Evolutionary conservation across 768 basidiomycete genomes (phyloP), one percentile per base, ranked within the genome.

Genomic region (Pisolithus orientalis): DNA sequence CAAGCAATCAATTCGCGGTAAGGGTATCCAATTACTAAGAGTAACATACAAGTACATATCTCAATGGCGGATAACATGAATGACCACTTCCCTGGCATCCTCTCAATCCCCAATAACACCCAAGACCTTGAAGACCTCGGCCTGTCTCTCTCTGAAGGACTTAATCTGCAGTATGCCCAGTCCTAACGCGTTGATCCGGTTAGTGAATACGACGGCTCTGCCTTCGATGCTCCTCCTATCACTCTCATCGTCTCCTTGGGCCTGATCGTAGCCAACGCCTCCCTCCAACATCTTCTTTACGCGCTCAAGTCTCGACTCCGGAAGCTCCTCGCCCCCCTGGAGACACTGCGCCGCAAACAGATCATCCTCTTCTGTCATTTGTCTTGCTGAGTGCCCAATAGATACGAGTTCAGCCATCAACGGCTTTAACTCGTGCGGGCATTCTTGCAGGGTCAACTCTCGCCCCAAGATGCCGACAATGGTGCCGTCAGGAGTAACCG

Each of bases 151-250:
- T 57, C 74, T 79, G 62, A 94, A 94, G 46, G 86, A 80, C 53
- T 73, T 75, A 50, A 94, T 67, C 61, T 72, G 75, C 45, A 84
- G 88, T 78, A 93, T 80, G 0, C 73, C 76, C 56, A 94, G 60
- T 55, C 85, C 84, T 11, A 93, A 74, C 21, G 75, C 78, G 65
- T 90, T 92, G 47, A 93, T 79, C 52, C 86, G 67, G 64, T 92
- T 93, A 27, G 85, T 78, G 63, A 94, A 85, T 42, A 80, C 72
- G 51, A 89, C 80, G 7, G 84, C 82, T 10, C 78, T 69, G 3
- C 85, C 87, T 53, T 85, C 78, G 0, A 80, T 69, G 53, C 82
- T 87, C 62, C 75, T 70, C 52, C 68, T 61, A 14, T 47, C 45
- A 6, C 37, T 44, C 9, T 45, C 24, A 11, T 39, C 21, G 7